Evolutionary conservation across 2,329 filamentous ascomycete genomes (phyloP), one percentile per base, ranked within the genome.

Genomic region (Sclerotinia glacialis): DNA sequence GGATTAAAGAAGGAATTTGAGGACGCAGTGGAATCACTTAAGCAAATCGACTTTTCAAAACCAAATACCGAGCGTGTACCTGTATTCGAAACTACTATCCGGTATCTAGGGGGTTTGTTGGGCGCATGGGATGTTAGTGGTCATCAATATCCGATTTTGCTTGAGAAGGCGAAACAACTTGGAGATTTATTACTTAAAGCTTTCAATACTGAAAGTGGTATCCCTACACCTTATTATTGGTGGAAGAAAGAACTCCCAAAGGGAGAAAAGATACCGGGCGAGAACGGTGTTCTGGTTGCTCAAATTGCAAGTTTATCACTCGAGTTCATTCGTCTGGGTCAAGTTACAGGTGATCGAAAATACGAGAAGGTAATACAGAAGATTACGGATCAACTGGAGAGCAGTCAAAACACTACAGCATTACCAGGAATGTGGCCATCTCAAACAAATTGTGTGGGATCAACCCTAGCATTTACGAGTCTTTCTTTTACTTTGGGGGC

Each of bases 1-100:
- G 90, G 85, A 40, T 75, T 96, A 76, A 85, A 84, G 72, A 82
- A 89, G 1, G 91, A 94, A 72, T 95, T 96, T 73, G 85, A 91
- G 62, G 86, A 91, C 68, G 91, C 91, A 0, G 85, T 91, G 56
- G 81, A 85, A 61, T 86, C 83, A 4, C 85, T 93, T 28, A 60
- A 65, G n/a, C 44, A 46, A 0, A 67, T 71, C n/a, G 63, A 72
- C 52, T 73, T 73, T 50, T 66, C 62, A n/a, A 69, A 40, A 34
- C 62, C 69, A 1, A 50, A 60, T 31, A 52, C 64, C 18, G 68
- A 65, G 16, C 58, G 63, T 16, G 70, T 72, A 3, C 68, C 70
- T 34, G 52, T 72, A 5, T 73, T 73, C 49, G 72, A 72, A 56
- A 67, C 65, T 3, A 72, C 67, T 9, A 73, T 73, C 34, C 66